phyloP scores from a whole-genome alignment of 257 asterid species.

The Fraxinus anomala region DNA sequence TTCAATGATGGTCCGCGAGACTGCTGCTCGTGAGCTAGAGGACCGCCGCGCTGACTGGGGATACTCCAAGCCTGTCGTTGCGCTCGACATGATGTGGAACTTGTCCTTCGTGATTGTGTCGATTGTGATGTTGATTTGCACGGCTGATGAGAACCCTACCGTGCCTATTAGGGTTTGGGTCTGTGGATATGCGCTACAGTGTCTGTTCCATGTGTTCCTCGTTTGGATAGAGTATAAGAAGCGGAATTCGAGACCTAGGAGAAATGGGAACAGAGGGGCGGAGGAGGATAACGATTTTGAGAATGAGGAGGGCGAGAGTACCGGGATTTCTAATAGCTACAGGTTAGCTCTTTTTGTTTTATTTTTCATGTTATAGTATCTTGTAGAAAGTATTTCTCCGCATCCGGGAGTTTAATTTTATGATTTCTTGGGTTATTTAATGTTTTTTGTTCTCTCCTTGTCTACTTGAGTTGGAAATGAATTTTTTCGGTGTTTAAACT shows the following conservation, averaged over 20 bases:
- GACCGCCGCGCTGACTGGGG: constrained; percentile 98
- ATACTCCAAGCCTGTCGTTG: constrained; percentile 88
- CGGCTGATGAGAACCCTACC: constrained; percentile 59
- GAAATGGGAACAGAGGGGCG: constrained; percentile 24
- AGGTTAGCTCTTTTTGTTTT: constrained; percentile 42
- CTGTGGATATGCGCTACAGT: constrained; percentile 82
- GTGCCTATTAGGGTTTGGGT: constrained; percentile 94
- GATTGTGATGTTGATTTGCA: constrained; percentile 53
- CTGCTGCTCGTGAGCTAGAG: constrained; percentile 96
- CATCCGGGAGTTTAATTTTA: not conserved
- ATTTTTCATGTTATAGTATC: not conserved
- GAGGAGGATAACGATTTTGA: constrained; percentile 45
- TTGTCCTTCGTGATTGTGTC: constrained; percentile 78
- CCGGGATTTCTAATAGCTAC: constrained; percentile 40
- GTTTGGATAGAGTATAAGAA: constrained; percentile 73
- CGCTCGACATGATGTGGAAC: constrained; percentile 88
- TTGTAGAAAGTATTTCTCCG: not conserved
- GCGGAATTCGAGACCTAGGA: constrained; percentile 43
- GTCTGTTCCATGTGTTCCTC: constrained; percentile 76
- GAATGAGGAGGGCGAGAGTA: constrained; percentile 44
- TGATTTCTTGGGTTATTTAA: not conserved
- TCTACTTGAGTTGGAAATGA: not conserved
- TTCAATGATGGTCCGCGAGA: constrained; percentile 78
- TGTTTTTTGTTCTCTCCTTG: not conserved
- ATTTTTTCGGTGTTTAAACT: not conserved